A percentile compares a stretch with the other conserved stretches of the same genome.
These are phyloP conservation scores for Kondoa subrosea DNA, from an alignment of 768 basidiomycete genomes.

Conservation along the genomic window DNA sequence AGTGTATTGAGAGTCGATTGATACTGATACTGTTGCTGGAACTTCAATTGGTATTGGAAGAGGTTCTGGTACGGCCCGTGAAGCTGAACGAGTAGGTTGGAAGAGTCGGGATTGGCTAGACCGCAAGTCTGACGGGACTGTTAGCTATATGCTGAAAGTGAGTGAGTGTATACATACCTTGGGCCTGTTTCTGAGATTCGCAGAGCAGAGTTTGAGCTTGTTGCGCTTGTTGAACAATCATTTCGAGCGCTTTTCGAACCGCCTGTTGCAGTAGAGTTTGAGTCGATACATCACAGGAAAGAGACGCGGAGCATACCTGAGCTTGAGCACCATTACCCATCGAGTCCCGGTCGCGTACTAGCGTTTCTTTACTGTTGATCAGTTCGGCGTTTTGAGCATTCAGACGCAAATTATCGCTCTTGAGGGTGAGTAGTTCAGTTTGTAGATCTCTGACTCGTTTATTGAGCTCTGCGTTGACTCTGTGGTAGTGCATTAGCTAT, in stretches of 20 bases:
- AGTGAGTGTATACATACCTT: neutral
- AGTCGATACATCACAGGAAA: neutral
- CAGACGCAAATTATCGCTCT: slow-evolving; percentile 22
- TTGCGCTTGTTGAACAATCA: slow-evolving; percentile 4
- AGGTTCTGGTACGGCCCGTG: neutral
- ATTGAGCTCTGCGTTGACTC: slow-evolving; percentile 23
- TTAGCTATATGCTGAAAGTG: neutral
- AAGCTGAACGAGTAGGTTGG: neutral
- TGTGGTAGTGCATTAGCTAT: slow-evolving; percentile 7
- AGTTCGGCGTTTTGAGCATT: slow-evolving; percentile 14
- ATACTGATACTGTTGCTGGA: neutral
- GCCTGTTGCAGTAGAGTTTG: neutral
- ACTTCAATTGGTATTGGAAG: neutral
- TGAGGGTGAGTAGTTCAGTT: slow-evolving; percentile 21
- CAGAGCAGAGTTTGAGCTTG: neutral
- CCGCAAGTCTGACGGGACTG: neutral
- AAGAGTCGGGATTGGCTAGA: neutral
- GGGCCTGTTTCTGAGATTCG: neutral
- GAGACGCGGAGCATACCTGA: slow-evolving; percentile 13
- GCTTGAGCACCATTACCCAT: slow-evolving; percentile 13
- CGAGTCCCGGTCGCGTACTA: neutral
- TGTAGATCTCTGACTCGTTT: slow-evolving; percentile 16
- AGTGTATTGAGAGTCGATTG: neutral
- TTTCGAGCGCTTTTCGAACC: neutral
- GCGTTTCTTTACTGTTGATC: slow-evolving; percentile 9